phyloP scores from a whole-genome alignment of 73 alveolate genomes.

The Breviolum minutum region DNA sequence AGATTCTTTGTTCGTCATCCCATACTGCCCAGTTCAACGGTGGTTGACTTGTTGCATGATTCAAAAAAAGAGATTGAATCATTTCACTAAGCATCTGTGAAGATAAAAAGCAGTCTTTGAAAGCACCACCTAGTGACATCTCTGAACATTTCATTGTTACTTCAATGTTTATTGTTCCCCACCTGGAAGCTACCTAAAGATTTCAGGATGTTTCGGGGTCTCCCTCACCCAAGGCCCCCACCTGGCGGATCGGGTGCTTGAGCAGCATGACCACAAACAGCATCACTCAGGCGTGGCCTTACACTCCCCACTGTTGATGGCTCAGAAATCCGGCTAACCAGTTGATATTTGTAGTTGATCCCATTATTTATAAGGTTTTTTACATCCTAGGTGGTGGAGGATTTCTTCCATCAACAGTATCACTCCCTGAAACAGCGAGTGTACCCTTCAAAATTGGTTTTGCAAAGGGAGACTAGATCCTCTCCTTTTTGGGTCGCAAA shows the following conservation, averaged over 20 bases:
- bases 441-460: too few relatives aligned
- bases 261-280: slow-evolving; percentile 82
- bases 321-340: too few relatives aligned
- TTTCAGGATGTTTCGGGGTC: neutral
- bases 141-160: neutral
- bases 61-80: too few relatives aligned
- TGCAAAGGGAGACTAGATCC: neutral
- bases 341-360: too few relatives aligned
- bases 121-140: neutral
- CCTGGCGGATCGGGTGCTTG: slow-evolving; percentile 91
- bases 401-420: too few relatives aligned
- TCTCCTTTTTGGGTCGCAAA: too few relatives aligned
- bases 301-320: too few relatives aligned
- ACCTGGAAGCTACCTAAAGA: neutral
- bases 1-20: neutral
- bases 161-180: neutral
- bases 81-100: too few relatives aligned
- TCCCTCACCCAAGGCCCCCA: neutral
- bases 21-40: neutral
- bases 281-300: slow-evolving; percentile 86
- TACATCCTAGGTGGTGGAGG: too few relatives aligned
- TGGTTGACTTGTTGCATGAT: neutral
- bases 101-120: too few relatives aligned
- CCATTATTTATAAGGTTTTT: too few relatives aligned
- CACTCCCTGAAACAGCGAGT: slow-evolving; percentile 8